Evolutionary conservation across 78 protist species (phyloP).

Genomic region (Dictyostelium brefeldianum): DNA sequence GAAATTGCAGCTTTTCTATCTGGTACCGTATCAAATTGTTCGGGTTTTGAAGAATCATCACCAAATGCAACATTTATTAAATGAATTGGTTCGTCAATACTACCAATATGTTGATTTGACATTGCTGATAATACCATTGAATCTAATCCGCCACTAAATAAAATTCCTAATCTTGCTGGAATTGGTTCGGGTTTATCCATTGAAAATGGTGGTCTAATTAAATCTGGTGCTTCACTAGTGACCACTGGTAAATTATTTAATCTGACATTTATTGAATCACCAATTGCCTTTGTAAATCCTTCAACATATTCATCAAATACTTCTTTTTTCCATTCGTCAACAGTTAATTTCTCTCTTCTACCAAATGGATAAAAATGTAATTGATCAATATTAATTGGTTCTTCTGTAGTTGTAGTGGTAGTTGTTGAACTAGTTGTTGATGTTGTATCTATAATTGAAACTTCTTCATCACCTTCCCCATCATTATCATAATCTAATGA

Average conservation of each 20-base stretch:
- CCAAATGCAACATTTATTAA: constrained; percentile 92
- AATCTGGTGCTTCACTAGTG: background rate
- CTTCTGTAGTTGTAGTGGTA: background rate
- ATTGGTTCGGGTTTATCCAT: constrained; percentile 13
- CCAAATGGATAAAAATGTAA: constrained; percentile 79
- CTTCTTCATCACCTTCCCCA: constrained; percentile 25
- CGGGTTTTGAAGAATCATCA: background rate
- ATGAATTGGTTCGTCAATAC: constrained; percentile 82
- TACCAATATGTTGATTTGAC: constrained; percentile 27
- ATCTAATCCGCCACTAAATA: constrained; percentile 91
- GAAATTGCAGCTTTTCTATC: constrained; percentile 81
- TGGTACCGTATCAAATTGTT: constrained; percentile 71
- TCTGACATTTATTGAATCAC: constrained; percentile 29
- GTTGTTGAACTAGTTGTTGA: background rate
- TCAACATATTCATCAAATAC: constrained; percentile 28
- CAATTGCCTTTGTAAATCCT: constrained; percentile 6
- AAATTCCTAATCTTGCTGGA: constrained; percentile 61
- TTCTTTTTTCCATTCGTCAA: background rate
- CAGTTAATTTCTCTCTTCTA: constrained; percentile 32
- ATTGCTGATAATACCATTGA: constrained; percentile 87
- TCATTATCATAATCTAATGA: constrained; percentile 44
- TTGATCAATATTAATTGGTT: constrained; percentile 33
- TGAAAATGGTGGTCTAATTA: constrained; percentile 42
- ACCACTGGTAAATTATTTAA: constrained; percentile 23
- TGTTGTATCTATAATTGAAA: too few species aligned